Conservation (phyloP, 306 rosid species). For the Cicer judaicum region DNA sequence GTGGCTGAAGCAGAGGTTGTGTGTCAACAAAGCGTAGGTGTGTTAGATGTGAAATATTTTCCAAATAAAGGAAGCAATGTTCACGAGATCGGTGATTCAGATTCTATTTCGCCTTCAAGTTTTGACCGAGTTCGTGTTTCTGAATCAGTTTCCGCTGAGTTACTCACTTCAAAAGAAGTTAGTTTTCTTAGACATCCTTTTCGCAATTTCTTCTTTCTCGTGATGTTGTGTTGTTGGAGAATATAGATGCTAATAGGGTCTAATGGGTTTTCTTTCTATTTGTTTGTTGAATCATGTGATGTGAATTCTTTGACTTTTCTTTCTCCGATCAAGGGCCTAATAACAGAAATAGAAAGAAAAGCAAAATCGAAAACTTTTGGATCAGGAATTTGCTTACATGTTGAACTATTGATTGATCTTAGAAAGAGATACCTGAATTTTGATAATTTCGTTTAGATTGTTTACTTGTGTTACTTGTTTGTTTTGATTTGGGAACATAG, state of each 20-base stretch:
- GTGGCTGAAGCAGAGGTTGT: constrained; percentile 76
- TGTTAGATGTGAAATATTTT: constrained; percentile 61
- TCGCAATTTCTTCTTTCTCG: neutral
- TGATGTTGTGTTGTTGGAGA: constrained; percentile 30
- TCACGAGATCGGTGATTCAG: constrained; percentile 60
- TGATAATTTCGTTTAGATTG: constrained; percentile 31
- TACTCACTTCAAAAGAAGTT: constrained; percentile 63
- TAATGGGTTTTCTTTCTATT: constrained; percentile 16
- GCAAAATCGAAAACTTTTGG: neutral
- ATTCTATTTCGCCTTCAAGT: constrained; percentile 43
- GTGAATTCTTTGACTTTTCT: constrained; percentile 39
- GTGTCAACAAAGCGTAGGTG: constrained; percentile 61
- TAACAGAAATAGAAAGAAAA: constrained; percentile 10
- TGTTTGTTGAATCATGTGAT: constrained; percentile 12
- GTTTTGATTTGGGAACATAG: constrained; percentile 1
- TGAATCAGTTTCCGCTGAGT: constrained; percentile 63
- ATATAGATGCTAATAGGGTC: neutral
- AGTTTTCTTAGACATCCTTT: constrained; percentile 45
- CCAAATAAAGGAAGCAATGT: constrained; percentile 51
- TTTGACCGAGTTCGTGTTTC: constrained; percentile 59
- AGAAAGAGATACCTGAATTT: constrained; percentile 30
- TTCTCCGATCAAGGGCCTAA: constrained; percentile 33
- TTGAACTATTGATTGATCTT: constrained; percentile 28
- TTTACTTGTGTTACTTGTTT: constrained; percentile 31
- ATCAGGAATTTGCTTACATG: constrained; percentile 27